Percentiles rank a stretch among this genome's conserved stretches.
phyloP scores from a whole-genome alignment of 2,329 filamentous ascomycete species.

The Ilyonectria mors-panacis region DNA sequence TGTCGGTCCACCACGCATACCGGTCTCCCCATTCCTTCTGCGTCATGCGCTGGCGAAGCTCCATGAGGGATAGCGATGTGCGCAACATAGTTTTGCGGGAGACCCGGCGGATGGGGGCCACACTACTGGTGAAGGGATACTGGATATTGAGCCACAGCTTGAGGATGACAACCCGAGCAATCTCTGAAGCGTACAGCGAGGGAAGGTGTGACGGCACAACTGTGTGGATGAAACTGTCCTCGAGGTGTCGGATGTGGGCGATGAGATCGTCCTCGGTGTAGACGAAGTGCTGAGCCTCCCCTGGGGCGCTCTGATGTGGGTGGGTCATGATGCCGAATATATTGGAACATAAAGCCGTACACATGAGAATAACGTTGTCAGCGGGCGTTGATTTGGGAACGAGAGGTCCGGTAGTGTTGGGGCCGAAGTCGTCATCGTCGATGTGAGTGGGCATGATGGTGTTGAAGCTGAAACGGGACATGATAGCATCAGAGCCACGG shows the following conservation, averaged over 20 bases:
- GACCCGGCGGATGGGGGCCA: constrained; percentile 49
- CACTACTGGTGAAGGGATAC: constrained; percentile 59
- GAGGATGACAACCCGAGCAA: constrained; percentile 60
- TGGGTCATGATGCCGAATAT: constrained; percentile 59
- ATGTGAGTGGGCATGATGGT: constrained; percentile 66
- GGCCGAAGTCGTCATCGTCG: constrained; percentile 66
- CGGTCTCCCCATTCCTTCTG: constrained; percentile 53
- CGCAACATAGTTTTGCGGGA: constrained; percentile 61
- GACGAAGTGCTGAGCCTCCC: constrained; percentile 35
- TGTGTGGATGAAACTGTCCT: constrained; percentile 56
- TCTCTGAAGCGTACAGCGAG: constrained; percentile 56
- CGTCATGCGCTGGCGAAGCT: constrained; percentile 54
- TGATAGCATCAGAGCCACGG: constrained; percentile 63
- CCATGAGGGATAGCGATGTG: constrained; percentile 63
- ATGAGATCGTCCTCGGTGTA: constrained; percentile 59
- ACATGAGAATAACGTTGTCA: constrained; percentile 59
- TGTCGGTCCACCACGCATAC: constrained; percentile 65
- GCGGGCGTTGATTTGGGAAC: constrained; percentile 55
- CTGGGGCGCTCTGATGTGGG: constrained; percentile 45
- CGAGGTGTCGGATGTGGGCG: constrained; percentile 56
- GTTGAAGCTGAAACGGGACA: constrained; percentile 60
- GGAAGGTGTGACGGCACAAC: constrained; percentile 52
- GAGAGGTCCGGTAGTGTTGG: constrained; percentile 54
- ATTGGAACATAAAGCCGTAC: constrained; percentile 56
- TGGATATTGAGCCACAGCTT: constrained; percentile 64